phyloP scores from a whole-genome alignment of 306 rosid species.

The Boehmeria nivea region DNA sequence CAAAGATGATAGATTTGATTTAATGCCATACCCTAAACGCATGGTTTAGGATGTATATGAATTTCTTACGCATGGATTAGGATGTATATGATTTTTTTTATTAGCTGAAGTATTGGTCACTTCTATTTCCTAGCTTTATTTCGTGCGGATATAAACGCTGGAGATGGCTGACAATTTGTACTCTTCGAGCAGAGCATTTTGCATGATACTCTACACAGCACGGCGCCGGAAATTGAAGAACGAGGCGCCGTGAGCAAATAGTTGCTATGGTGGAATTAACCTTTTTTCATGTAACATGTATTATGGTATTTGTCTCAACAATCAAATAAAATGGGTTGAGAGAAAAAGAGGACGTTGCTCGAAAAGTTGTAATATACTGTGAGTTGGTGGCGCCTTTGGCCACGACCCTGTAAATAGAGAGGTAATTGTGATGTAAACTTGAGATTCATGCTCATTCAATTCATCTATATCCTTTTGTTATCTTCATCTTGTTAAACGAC shows the following conservation, averaged over 20 bases:
- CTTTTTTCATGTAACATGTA: slow-evolving; percentile 20
- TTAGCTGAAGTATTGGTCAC: too few relatives aligned
- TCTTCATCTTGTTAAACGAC: neutral
- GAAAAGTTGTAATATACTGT: slow-evolving; percentile 39
- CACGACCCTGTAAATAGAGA: slow-evolving; percentile 59
- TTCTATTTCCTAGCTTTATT: too few relatives aligned
- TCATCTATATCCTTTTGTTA: slow-evolving; percentile 44
- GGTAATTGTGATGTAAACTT: slow-evolving; percentile 54
- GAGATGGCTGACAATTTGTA: too few relatives aligned
- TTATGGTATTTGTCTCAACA: slow-evolving; percentile 33
- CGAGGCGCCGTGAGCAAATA: slow-evolving; percentile 18
- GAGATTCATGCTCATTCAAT: slow-evolving; percentile 40
- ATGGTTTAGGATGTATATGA: neutral
- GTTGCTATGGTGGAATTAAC: slow-evolving; percentile 26
- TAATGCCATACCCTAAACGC: too few relatives aligned
- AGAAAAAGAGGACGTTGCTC: slow-evolving; percentile 15
- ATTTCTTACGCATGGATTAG: too few relatives aligned
- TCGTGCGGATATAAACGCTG: too few relatives aligned
- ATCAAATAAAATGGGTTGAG: slow-evolving; percentile 37
- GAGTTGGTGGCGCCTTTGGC: slow-evolving; percentile 32
- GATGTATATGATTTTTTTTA: too few relatives aligned
- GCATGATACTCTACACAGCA: slow-evolving; percentile 23
- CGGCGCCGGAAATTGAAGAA: slow-evolving; percentile 29
- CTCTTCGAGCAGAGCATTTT: slow-evolving; percentile 32
- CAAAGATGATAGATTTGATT: too few relatives aligned